These are phyloP conservation scores for Phanerodontia chrysosporium DNA, from an alignment of 768 basidiomycete genomes.

Conservation along the genomic window DNA sequence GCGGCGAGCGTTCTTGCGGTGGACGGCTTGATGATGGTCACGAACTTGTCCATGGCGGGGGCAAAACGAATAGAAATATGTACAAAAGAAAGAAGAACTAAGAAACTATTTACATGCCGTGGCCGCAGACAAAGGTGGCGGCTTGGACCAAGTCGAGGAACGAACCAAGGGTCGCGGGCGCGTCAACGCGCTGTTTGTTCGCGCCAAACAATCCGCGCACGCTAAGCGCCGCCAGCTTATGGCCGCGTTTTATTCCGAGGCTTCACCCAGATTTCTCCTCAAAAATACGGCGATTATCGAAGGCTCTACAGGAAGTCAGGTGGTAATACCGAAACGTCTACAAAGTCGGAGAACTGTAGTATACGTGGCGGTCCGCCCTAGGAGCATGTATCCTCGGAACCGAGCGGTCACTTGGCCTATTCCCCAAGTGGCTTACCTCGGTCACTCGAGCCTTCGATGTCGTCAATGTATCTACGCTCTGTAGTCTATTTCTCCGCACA, in stretches of 20 bases:
- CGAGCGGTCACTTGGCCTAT: neutral
- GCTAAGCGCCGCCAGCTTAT: neutral
- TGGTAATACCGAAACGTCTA: neutral
- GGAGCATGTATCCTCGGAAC: slow-evolving; percentile 6
- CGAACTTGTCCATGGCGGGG: slow-evolving; percentile 30
- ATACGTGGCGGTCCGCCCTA: slow-evolving; percentile 4
- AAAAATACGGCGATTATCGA: neutral
- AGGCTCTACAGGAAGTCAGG: neutral
- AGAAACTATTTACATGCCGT: slow-evolving; percentile 1
- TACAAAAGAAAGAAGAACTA: slow-evolving; percentile 5
- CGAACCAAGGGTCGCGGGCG: neutral
- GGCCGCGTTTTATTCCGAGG: slow-evolving; percentile 16
- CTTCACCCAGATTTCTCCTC: slow-evolving; percentile 24
- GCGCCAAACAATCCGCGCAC: slow-evolving; percentile 6
- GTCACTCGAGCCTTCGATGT: slow-evolving; percentile 1
- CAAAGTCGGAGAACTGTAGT: neutral
- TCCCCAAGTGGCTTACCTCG: neutral
- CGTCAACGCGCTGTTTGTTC: slow-evolving; percentile 8
- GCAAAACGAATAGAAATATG: slow-evolving; percentile 7
- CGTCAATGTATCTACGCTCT: slow-evolving; percentile 3
- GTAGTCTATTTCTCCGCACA: slow-evolving; percentile 7
- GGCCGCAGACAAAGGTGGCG: neutral
- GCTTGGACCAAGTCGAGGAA: neutral
- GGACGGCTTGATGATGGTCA: slow-evolving; percentile 24
- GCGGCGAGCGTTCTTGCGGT: slow-evolving; percentile 6